These are phyloP conservation scores for Talaromyces amestolkiae DNA, from an alignment of 2,329 filamentous ascomycete species.

Conservation along the genomic window DNA sequence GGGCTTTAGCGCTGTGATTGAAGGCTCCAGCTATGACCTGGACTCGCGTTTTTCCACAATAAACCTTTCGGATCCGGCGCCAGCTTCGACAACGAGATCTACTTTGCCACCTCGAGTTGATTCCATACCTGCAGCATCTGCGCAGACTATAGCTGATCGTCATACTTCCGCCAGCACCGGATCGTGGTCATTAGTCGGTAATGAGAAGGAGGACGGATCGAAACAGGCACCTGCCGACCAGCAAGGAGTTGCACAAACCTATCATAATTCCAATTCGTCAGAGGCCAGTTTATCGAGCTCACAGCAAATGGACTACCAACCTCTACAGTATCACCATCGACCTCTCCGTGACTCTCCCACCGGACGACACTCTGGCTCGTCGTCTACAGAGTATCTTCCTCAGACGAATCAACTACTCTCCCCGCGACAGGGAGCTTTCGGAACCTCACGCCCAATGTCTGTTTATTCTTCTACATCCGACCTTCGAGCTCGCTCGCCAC, in stretches of 20 bases:
- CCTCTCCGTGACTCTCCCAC: conserved; percentile 38
- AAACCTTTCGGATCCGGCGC: conserved; percentile 27
- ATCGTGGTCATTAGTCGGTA: conserved; percentile 36
- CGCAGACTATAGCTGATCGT: conserved; percentile 22
- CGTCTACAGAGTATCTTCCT: conserved; percentile 48
- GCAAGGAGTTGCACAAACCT: conserved; percentile 24
- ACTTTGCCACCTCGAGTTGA: conserved; percentile 28
- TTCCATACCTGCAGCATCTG: conserved; percentile 19
- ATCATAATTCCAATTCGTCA: conserved; percentile 32
- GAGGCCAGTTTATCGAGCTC: conserved; percentile 38
- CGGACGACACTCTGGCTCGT: conserved; percentile 27
- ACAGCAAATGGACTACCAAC: conserved; percentile 42
- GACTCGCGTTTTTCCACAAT: conserved; percentile 28
- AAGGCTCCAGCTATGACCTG: conserved; percentile 26
- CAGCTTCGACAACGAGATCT: not conserved
- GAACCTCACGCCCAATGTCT: conserved; percentile 65
- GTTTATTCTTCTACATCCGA: conserved; percentile 75
- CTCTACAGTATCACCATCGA: conserved; percentile 53
- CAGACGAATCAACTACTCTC: conserved; percentile 63
- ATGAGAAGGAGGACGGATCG: conserved; percentile 26
- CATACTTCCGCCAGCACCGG: conserved; percentile 36
- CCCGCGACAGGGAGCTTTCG: conserved; percentile 51
- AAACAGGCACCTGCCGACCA: conserved; percentile 28
- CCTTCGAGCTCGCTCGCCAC: conserved; percentile 56
- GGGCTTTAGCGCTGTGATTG: conserved; percentile 30